Evolutionary conservation across 2,329 filamentous ascomycete genomes (phyloP).

Genomic region (Penicillium sp.): DNA sequence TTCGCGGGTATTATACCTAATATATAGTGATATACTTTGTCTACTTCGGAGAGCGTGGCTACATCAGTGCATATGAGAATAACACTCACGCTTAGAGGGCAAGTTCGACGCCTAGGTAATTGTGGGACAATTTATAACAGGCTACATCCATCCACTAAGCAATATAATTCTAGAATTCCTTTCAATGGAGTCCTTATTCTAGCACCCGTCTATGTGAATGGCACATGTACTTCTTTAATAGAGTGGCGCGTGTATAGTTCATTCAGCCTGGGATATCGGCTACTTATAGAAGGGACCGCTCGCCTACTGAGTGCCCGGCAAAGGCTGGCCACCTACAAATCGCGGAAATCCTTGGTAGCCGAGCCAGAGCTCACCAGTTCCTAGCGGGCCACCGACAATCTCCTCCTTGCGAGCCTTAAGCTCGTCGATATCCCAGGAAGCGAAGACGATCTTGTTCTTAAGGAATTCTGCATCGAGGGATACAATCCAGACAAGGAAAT

Average conservation of each 20-base stretch:
- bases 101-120: too few species aligned
- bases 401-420: constrained; percentile 23
- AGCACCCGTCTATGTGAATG: background rate
- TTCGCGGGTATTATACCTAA: too few species aligned
- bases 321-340: constrained; percentile 1
- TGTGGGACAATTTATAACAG: too few species aligned
- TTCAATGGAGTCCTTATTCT: background rate
- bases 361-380: constrained; percentile 5
- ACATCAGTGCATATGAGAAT: too few species aligned
- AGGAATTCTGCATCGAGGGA: constrained; percentile 40
- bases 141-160: background rate
- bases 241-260: background rate
- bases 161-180: background rate
- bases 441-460: constrained; percentile 37
- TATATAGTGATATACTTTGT: too few species aligned
- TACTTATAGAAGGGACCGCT: background rate
- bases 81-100: too few species aligned
- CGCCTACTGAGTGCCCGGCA: constrained; percentile 2
- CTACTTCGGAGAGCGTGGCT: too few species aligned
- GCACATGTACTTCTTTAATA: background rate
- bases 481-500: constrained; percentile 39
- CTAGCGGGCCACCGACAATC: constrained; percentile 13
- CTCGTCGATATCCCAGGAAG: constrained; percentile 44
- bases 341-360: constrained; percentile 7
- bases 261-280: background rate